Evolutionary conservation across 805 yeast species (phyloP), one percentile per base, ranked within the genome.

Genomic region (Yarrowia bubula): DNA sequence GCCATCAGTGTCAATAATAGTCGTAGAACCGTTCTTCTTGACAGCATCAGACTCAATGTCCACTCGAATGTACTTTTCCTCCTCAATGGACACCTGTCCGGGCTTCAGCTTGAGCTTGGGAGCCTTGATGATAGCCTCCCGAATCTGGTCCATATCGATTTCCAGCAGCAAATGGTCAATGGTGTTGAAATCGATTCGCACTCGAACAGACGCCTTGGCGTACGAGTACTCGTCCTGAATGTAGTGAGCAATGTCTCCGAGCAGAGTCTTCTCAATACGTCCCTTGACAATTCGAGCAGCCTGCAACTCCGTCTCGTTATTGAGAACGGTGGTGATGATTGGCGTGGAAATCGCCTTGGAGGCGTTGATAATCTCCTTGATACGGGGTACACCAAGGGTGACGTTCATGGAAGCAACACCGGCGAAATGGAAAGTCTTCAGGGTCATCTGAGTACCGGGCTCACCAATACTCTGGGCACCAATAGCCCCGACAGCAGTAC

Each of bases 341-440:
- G 99, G 99, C 8, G 99, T 95, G 7, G 97, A 90, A 71, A 95
- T 95, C 17, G 86, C 84, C 75, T 95, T 95, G 17, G 98, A 90
- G 2, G 99, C 99, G 75, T 95, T 95, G 75, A 95, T 95, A 75
- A 95, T 95, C 84, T 95, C 99, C 78, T 95, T 95, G 75, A 95
- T 93, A 84, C 99, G 97, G 58, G 99, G 99, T 63, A 95, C 99
- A 84, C 99, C 99, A 70, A 95, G 84, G 0, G 99, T 95, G 69
- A 93, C 97, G 80, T 95, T 95, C 98, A 95, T 95, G 53, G 97
- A 89, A 41, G 99, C 98, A 66, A 95, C 99, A 83, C 99, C 99
- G 72, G 99, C 99, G 83, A 95, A 95, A 82, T 95, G 99, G 90
- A 93, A 93, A 67, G 96, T 89, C 75, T 89, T 89, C 74, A 89